Percentiles rank a stretch among this genome's conserved stretches.
phyloP scores from a whole-genome alignment of 352 stramenopile genomes.

The Phytophthora palmivora region DNA sequence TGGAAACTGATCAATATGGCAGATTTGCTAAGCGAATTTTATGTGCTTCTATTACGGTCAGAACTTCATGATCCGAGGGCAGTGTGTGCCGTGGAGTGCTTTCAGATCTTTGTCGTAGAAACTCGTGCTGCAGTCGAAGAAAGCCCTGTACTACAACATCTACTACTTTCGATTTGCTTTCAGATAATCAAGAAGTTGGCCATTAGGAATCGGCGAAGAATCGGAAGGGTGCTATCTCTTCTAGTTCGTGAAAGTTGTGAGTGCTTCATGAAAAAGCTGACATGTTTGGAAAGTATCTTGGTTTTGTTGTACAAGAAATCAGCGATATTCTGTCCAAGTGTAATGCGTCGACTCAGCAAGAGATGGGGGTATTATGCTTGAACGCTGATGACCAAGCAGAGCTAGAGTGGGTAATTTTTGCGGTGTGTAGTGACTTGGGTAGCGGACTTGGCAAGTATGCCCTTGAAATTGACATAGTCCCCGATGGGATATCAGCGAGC shows the following conservation, averaged over 20 bases:
- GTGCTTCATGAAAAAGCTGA: constrained; percentile 69
- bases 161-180: constrained; percentile 80
- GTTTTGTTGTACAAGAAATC: constrained; percentile 81
- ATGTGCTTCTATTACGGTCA: constrained; percentile 59
- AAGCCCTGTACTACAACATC: constrained; percentile 58
- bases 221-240: constrained; percentile 48
- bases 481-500: constrained; percentile 59
- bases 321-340: constrained; percentile 59
- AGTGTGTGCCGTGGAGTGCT: constrained; percentile 67
- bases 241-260: constrained; percentile 74
- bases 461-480: constrained; percentile 69
- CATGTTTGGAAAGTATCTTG: constrained; percentile 83
- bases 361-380: constrained; percentile 26
- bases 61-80: constrained; percentile 51
- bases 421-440: constrained; percentile 77
- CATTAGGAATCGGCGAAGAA: constrained; percentile 34
- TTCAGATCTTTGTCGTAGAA: constrained; percentile 67
- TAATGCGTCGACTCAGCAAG: neutral
- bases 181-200: constrained; percentile 62
- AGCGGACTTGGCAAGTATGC: constrained; percentile 77
- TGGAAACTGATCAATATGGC: constrained; percentile 70
- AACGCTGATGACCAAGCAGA: constrained; percentile 66
- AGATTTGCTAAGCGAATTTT: constrained; percentile 66
- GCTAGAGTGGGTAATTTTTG: constrained; percentile 82
- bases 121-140: constrained; percentile 45